These are phyloP conservation scores for Cardamine occulta DNA, from an alignment of 345 rosid species.

Conservation along the genomic window DNA sequence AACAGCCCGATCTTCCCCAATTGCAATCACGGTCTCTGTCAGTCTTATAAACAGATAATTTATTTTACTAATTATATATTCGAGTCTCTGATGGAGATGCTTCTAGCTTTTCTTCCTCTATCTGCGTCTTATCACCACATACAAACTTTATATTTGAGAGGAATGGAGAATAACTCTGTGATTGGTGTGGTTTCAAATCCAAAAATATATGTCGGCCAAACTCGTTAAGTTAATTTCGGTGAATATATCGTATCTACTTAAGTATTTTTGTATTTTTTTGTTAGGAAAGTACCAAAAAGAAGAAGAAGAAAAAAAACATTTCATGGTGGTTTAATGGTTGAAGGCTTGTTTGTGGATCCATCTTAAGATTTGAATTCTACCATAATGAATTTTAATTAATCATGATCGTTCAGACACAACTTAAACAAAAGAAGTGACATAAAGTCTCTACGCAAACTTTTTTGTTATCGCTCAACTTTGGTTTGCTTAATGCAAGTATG, in stretches of 20 bases:
- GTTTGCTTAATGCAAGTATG: background rate
- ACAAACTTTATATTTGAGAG: constrained; percentile 8
- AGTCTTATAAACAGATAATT: background rate
- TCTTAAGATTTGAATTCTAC: too few relatives aligned
- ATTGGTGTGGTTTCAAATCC: background rate
- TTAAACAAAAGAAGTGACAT: too few relatives aligned
- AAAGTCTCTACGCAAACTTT: too few relatives aligned
- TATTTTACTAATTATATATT: background rate
- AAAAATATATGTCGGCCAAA: background rate
- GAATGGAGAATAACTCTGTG: background rate
- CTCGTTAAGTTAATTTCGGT: background rate
- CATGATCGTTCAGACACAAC: too few relatives aligned
- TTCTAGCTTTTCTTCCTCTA: constrained; percentile 15
- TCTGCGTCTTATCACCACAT: constrained; percentile 48
- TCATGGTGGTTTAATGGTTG: background rate
- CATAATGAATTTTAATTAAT: background rate
- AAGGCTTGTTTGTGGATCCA: too few relatives aligned
- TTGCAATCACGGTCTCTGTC: constrained; percentile 28
- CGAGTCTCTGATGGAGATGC: constrained; percentile 27
- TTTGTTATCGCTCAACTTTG: background rate
- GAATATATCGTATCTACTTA: too few relatives aligned
- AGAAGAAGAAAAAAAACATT: background rate
- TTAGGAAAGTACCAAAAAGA: background rate
- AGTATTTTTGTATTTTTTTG: background rate
- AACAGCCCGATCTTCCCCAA: background rate